phyloP scores from a whole-genome alignment of 352 stramenopile species.

The Globisporangium alternatum region DNA sequence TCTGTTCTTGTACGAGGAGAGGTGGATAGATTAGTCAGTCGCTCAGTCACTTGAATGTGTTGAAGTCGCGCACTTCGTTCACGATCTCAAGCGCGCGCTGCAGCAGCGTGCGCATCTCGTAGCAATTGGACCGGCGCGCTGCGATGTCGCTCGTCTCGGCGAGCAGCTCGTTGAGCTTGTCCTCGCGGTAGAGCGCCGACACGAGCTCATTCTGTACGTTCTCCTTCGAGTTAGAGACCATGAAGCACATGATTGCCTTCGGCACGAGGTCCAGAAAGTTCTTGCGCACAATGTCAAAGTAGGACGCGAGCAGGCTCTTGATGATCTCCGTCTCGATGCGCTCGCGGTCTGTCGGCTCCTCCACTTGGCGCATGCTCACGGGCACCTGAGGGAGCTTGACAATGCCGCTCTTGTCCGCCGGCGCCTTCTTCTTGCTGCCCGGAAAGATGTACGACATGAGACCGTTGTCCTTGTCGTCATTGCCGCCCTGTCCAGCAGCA shows the following conservation, averaged over 20 bases:
- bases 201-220: slow-evolving; percentile 98
- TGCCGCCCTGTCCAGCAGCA: slow-evolving; percentile 25
- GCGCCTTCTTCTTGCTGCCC: slow-evolving; percentile 43
- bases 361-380: slow-evolving; percentile 94
- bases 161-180: slow-evolving; percentile 95
- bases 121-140: slow-evolving; percentile 91
- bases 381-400: slow-evolving; percentile 96
- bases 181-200: slow-evolving; percentile 95
- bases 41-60: slow-evolving; percentile 92
- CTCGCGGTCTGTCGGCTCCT: slow-evolving; percentile 95
- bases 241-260: slow-evolving; percentile 99
- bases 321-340: slow-evolving; percentile 98
- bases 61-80: slow-evolving; percentile 98
- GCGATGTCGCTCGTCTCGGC: slow-evolving; percentile 95
- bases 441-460: slow-evolving; percentile 78
- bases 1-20: not conserved
- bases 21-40: slow-evolving; percentile 13
- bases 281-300: slow-evolving; percentile 99
- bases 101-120: slow-evolving; percentile 96
- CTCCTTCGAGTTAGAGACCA: slow-evolving; percentile 94
- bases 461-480: slow-evolving; percentile 66
- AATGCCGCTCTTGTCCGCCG: slow-evolving; percentile 52
- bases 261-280: slow-evolving; percentile 99
- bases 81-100: slow-evolving; percentile 96
- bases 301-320: slow-evolving; percentile 95